phyloP scores from a whole-genome alignment of 352 stramenopile species.

The Globisporangium carolinianum region DNA sequence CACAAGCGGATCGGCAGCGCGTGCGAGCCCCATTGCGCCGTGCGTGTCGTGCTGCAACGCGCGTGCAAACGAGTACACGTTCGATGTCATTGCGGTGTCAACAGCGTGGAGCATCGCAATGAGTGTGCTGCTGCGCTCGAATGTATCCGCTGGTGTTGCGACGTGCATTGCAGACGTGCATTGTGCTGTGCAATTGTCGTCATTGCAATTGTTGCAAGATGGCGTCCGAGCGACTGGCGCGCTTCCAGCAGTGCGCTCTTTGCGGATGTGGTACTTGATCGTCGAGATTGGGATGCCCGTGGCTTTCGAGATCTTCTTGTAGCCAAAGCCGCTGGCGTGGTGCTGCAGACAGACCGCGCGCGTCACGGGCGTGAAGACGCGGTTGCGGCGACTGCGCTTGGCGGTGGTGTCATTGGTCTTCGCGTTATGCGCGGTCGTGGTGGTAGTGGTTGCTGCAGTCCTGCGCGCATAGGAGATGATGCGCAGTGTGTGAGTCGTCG shows the following conservation, averaged over 20 bases:
- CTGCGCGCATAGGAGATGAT: no score
- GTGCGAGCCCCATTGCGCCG: conserved; percentile 4
- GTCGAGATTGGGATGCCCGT: conserved; percentile 16
- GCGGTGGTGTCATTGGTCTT: no score
- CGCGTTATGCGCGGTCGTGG: no score
- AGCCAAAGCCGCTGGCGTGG: conserved; percentile 12
- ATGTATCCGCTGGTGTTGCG: background rate
- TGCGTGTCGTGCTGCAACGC: conserved; percentile 11
- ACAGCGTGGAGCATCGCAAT: conserved; percentile 7
- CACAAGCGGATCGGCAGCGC: conserved; percentile 7
- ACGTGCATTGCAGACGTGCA: background rate
- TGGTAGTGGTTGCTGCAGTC: no score
- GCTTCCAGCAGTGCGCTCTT: conserved; percentile 1
- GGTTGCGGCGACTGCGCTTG: conserved; percentile 4
- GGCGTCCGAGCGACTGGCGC: background rate
- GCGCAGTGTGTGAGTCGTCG: no score
- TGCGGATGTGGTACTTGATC: conserved; percentile 17
- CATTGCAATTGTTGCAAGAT: background rate
- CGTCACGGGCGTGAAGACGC: conserved; percentile 11
- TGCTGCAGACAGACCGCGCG: conserved; percentile 14
- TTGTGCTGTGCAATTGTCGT: background rate
- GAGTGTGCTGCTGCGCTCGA: conserved; percentile 1
- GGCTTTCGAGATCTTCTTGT: conserved; percentile 15
- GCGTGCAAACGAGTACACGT: conserved; percentile 10
- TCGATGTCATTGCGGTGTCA: conserved; percentile 5